Conservation (phyloP, 805 yeast genomes). For the Kurtzmaniella cleridarum region DNA sequence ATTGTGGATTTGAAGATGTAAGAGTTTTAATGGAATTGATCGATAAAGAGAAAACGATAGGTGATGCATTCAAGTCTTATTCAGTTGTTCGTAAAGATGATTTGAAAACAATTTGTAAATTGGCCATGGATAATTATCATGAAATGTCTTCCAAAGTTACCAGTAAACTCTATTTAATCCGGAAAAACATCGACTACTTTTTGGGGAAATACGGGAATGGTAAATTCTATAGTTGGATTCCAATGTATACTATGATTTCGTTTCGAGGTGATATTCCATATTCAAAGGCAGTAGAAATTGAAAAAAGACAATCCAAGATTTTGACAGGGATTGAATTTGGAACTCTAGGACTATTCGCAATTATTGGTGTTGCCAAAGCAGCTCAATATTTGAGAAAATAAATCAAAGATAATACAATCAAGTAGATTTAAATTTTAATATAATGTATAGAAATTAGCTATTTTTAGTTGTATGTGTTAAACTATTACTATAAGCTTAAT, state of each 20-base stretch:
- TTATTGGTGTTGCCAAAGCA: constrained; percentile 2
- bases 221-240: constrained; percentile 54
- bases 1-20: constrained; percentile 93
- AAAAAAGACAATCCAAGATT: constrained; percentile 49
- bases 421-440: too few relatives aligned
- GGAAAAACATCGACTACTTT: constrained; percentile 64
- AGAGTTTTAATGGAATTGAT: constrained; percentile 52
- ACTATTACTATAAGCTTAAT: too few relatives aligned
- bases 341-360: background rate
- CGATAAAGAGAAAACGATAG: constrained; percentile 26
- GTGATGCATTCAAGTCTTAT: constrained; percentile 50
- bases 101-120: constrained; percentile 65
- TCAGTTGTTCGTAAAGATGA: constrained; percentile 56
- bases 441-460: too few relatives aligned
- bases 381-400: background rate
- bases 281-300: constrained; percentile 55
- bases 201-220: constrained; percentile 57
- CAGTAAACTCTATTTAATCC: constrained; percentile 50
- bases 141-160: constrained; percentile 86
- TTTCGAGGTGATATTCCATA: constrained; percentile 81
- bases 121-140: constrained; percentile 74
- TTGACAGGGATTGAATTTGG: constrained; percentile 29
- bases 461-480: too few relatives aligned
- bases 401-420: too few relatives aligned
- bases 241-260: constrained; percentile 88